These are phyloP conservation scores for Wolfiporia cocos DNA, from an alignment of 1,284 basidiomycete genomes.

Conservation along the genomic window DNA sequence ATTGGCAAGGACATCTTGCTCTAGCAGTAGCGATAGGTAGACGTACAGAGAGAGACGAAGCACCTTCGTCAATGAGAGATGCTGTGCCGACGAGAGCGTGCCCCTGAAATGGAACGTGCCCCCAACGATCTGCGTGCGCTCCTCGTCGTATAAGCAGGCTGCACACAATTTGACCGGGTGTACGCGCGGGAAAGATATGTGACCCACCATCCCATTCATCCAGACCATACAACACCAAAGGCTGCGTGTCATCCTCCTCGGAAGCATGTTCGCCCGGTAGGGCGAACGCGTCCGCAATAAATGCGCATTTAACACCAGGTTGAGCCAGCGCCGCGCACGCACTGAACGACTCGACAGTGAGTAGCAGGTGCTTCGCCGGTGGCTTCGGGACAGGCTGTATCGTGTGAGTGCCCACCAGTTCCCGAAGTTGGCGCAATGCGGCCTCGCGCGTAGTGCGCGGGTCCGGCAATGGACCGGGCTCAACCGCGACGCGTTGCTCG, in stretches of 20 bases:
- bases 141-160: constrained; percentile 9
- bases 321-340: neutral
- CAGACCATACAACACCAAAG: constrained; percentile 42
- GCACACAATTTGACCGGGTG: neutral
- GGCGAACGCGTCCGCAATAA: constrained; percentile 35
- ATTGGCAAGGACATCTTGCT: constrained; percentile 52
- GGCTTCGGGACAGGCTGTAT: constrained; percentile 20
- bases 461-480: constrained; percentile 4
- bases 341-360: constrained; percentile 35
- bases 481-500: constrained; percentile 3
- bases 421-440: constrained; percentile 26
- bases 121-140: constrained; percentile 39
- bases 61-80: constrained; percentile 37
- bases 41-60: constrained; percentile 52
- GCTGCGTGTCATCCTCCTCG: too few relatives aligned
- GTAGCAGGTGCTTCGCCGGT: constrained; percentile 38
- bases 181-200: neutral
- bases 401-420: constrained; percentile 18
- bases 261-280: constrained; percentile 36
- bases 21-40: constrained; percentile 53
- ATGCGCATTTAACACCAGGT: constrained; percentile 36
- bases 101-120: constrained; percentile 54
- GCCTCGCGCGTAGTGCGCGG: constrained; percentile 8
- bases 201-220: constrained; percentile 43
- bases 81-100: constrained; percentile 33